These are phyloP conservation scores for Bryoerythrophyllum caledonicum DNA, from an alignment of 225 moss, liverwort and hornwort genomes.

Conservation along the genomic window DNA sequence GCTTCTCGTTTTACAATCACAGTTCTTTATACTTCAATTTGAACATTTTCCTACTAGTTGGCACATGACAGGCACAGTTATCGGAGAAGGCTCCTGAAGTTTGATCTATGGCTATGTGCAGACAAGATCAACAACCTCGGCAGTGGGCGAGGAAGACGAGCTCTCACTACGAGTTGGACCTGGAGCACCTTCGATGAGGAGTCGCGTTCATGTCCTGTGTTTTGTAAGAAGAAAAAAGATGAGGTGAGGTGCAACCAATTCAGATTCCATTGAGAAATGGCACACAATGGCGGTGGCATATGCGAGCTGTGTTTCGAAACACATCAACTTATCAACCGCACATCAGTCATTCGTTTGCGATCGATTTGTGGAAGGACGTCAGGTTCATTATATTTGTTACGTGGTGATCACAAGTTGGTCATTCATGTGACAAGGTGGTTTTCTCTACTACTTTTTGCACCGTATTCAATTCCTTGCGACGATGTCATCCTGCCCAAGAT, in stretches of 20 bases:
- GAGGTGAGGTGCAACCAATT: neutral
- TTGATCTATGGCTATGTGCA: conserved; percentile 2
- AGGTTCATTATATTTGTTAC: neutral
- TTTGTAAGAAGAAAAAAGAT: too few relatives aligned
- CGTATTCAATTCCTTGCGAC: conserved; percentile 13
- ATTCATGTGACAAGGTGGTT: conserved; percentile 1
- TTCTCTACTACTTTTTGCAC: neutral
- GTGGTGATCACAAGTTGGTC: conserved; percentile 21
- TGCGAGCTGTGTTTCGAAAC: conserved; percentile 25
- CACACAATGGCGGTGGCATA: neutral
- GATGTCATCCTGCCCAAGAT: conserved; percentile 34
- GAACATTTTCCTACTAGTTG: too few relatives aligned
- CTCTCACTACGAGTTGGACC: conserved; percentile 31
- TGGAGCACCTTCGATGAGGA: conserved; percentile 37
- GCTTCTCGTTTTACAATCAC: neutral
- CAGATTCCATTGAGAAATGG: neutral
- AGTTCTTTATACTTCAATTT: neutral
- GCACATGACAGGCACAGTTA: too few relatives aligned
- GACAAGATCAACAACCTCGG: conserved; percentile 23
- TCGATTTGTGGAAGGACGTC: neutral
- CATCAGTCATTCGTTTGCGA: neutral
- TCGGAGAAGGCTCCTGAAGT: too few relatives aligned
- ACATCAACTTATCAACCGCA: neutral
- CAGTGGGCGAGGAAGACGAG: conserved; percentile 37
- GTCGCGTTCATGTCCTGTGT: neutral